A percentile compares a stretch with the other conserved stretches of the same genome.
These are phyloP conservation scores for Paspalum notatum DNA, from an alignment of 176 grass and related monocot species.

Conservation along the genomic window DNA sequence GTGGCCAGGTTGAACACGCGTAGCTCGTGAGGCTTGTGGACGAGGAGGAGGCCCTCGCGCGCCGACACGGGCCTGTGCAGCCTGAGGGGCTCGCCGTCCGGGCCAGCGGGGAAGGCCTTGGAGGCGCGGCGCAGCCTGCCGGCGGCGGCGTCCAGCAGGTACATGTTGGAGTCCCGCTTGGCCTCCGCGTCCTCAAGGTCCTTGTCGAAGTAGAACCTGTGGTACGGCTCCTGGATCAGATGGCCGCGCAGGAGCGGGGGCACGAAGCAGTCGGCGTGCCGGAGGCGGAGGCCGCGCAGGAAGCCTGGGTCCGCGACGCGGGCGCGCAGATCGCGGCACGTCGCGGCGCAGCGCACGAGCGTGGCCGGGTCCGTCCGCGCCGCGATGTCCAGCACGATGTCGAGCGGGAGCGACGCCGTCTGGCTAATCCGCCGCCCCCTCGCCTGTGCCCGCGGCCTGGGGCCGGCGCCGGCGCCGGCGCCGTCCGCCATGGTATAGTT, in stretches of 20 bases:
- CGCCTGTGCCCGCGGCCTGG: not conserved
- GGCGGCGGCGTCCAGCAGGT: not conserved
- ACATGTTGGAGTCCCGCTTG: not conserved
- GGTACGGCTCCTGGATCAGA: too few species aligned
- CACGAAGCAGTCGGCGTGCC: not conserved
- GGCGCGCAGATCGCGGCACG: not conserved
- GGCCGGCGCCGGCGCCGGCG: not conserved
- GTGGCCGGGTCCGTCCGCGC: not conserved
- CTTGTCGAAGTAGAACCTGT: too few species aligned
- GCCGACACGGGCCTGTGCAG: not conserved
- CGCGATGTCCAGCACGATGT: slow-evolving; percentile 6
- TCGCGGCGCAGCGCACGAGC: slow-evolving; percentile 21
- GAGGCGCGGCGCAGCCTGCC: not conserved
- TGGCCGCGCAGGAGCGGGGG: not conserved
- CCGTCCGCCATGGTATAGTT: not conserved
- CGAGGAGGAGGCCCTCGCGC: not conserved
- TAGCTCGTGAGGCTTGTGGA: not conserved
- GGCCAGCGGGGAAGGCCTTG: not conserved
- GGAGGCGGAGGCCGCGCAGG: not conserved
- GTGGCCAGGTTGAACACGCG: slow-evolving; percentile 1
- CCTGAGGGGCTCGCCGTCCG: not conserved
- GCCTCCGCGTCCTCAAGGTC: too few species aligned
- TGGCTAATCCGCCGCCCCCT: not conserved
- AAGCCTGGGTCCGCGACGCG: not conserved
- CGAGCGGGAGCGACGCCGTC: not conserved